Percentiles rank a stretch among this genome's conserved stretches.
phyloP scores from a whole-genome alignment of 2,329 filamentous ascomycete species.

The Colletotrichum somersetense region DNA sequence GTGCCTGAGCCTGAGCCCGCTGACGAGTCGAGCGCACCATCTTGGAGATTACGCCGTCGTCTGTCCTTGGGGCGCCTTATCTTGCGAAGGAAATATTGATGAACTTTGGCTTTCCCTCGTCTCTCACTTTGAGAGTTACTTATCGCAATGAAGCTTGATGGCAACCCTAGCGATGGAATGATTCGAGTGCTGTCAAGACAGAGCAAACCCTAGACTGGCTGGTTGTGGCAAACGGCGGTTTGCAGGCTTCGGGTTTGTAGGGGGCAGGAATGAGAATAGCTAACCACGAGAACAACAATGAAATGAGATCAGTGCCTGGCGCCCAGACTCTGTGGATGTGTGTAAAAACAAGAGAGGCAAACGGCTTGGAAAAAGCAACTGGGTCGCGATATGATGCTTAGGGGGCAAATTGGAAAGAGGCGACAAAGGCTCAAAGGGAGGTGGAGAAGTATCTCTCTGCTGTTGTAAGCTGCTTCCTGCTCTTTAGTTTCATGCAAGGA shows the following conservation, averaged over 20 bases:
- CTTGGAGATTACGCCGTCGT: not conserved
- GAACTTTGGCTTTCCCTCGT: not conserved
- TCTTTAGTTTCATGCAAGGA: not conserved
- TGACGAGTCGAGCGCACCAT: constrained; percentile 18
- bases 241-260: not conserved
- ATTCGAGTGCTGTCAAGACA: not conserved
- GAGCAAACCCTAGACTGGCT: not conserved
- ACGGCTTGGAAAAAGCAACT: no score
- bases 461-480: not conserved
- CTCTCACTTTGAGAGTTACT: not conserved
- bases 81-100: not conserved
- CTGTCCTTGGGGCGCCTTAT: not conserved
- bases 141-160: not conserved
- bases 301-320: not conserved
- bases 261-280: not conserved
- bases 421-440: constrained; percentile 10
- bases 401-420: constrained; percentile 19
- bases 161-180: not conserved
- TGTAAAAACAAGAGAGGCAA: not conserved
- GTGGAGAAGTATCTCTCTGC: not conserved
- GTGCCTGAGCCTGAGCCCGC: constrained; percentile 18
- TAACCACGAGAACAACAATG: not conserved
- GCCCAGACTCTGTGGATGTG: not conserved
- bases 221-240: constrained; percentile 7
- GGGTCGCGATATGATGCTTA: constrained; percentile 5